Evolutionary conservation across 75 land plant species (phyloP).

Genomic region (Selaginella tamariscina): DNA sequence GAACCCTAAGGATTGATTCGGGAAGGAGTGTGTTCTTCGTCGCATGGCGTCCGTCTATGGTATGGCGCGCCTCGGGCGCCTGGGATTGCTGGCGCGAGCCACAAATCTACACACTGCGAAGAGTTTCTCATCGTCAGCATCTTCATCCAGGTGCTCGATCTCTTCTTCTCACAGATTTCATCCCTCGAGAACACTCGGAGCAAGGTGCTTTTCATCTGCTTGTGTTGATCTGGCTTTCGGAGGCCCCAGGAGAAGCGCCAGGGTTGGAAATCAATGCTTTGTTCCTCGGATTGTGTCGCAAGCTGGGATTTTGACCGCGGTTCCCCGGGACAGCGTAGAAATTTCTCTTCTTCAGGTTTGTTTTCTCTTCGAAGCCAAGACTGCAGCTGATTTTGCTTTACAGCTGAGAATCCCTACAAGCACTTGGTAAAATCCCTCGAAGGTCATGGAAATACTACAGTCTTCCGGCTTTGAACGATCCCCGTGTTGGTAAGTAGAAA

Average conservation of each 20-base stretch:
- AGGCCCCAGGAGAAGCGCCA: not conserved
- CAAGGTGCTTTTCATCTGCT: not conserved
- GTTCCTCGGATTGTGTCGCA: no score
- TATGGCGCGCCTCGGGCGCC: not conserved
- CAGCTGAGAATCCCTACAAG: constrained; percentile 43
- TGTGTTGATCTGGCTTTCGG: not conserved
- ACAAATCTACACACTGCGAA: not conserved
- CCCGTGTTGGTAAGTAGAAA: constrained; percentile 36
- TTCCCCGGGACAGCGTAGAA: not conserved
- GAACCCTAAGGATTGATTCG: not conserved
- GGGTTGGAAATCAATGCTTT: not conserved
- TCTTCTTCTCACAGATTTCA: no score
- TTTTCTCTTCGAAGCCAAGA: not conserved
- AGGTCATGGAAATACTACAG: constrained; percentile 66
- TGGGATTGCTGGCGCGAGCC: not conserved
- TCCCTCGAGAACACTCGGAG: no score
- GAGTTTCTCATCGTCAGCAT: not conserved
- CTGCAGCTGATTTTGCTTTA: not conserved
- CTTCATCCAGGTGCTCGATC: not conserved
- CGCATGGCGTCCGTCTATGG: not conserved
- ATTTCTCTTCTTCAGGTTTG: not conserved
- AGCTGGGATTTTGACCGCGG: not conserved
- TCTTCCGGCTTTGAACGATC: constrained; percentile 47
- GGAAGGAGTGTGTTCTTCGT: not conserved
- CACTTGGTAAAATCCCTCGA: constrained; percentile 51